Evolutionary conservation across 2,329 filamentous ascomycete species (phyloP), one percentile per base, ranked within the genome.

Genomic region (Fusarium falciforme): DNA sequence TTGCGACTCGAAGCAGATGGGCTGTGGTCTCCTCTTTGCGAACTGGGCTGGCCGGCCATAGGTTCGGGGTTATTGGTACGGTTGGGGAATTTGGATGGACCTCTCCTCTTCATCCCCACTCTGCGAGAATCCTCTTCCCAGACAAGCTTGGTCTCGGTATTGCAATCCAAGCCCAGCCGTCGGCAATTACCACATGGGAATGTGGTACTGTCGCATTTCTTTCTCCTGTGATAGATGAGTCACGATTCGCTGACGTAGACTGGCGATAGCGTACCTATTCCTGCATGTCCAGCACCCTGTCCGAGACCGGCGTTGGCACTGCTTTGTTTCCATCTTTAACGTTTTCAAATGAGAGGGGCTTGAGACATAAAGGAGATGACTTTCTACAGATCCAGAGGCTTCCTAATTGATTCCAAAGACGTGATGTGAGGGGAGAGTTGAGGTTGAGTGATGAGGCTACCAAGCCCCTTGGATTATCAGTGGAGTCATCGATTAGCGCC

Each of bases 81-180:
- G 20, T 38, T 38, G 9, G n/a, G 20, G 25, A 33, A 22, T 47
- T 52, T 60, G 20, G 40, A 16, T 27, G 71, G 73, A 5, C 67
- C 70, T 63, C 72, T 44, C 25, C 66, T 59, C 35, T 61, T 71
- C 63, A 74, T 74, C 8, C 73, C 69, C 16, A 29, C 57, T 57
- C 72, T 35, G 25, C 70, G 49, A 20, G 22, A 33, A 47, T 74
- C 73, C n/a, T 76, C 72, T 40, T 76, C 73, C 72, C 70, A 74
- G 11, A 76, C 70, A 6, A 74, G 66, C 20, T 55, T 65, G 2
- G 57, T 67, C 8, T 66, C 66, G 4, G 52, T 47, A 25, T 73
- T 64, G 25, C 74, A 73, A 5, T 49, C 10, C 9, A 73, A 52
- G 3, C 62, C 62, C 2, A 71, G 61, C 42, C 70, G 61, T 14